phyloP scores from a whole-genome alignment of 1,284 basidiomycete species.

The Pseudozyma tsukubaensis region DNA sequence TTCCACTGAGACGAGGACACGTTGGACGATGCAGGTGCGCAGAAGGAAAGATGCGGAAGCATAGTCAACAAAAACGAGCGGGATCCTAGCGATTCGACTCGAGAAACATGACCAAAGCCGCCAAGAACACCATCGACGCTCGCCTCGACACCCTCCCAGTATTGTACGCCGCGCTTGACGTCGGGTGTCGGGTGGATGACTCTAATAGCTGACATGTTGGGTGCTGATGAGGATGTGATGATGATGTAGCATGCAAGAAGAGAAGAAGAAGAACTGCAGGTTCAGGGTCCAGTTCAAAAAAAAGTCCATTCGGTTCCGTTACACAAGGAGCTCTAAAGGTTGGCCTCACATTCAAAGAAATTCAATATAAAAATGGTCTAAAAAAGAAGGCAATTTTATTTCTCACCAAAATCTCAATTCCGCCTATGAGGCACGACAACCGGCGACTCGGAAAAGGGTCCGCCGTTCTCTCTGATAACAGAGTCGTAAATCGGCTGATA shows the following conservation, averaged over 20 bases:
- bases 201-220: slow-evolving; percentile 38
- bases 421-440: not conserved
- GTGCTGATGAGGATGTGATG: not conserved
- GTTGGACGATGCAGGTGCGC: slow-evolving; percentile 57
- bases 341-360: not conserved
- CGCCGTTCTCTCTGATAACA: slow-evolving; percentile 2
- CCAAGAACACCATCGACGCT: slow-evolving; percentile 67
- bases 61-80: slow-evolving; percentile 62
- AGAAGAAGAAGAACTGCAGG: slow-evolving; percentile 4
- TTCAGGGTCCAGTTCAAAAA: slow-evolving; percentile 25
- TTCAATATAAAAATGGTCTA: not conserved
- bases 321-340: not conserved
- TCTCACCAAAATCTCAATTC: no score
- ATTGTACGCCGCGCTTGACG: slow-evolving; percentile 63
- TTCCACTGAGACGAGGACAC: slow-evolving; percentile 52
- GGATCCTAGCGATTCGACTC: slow-evolving; percentile 66
- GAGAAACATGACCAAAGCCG: slow-evolving; percentile 65
- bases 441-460: slow-evolving; percentile 14
- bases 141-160: slow-evolving; percentile 65
- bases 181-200: slow-evolving; percentile 62
- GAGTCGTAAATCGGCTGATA: slow-evolving; percentile 2
- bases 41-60: slow-evolving; percentile 59
- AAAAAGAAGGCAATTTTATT: slow-evolving; percentile 2
- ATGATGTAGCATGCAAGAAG: not conserved
- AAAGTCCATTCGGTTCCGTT: slow-evolving; percentile 8